Percentiles rank a stretch among this genome's conserved stretches.
Conservation (phyloP, 1,284 basidiomycete genomes). For the Ceratobasidium sp. region DNA sequence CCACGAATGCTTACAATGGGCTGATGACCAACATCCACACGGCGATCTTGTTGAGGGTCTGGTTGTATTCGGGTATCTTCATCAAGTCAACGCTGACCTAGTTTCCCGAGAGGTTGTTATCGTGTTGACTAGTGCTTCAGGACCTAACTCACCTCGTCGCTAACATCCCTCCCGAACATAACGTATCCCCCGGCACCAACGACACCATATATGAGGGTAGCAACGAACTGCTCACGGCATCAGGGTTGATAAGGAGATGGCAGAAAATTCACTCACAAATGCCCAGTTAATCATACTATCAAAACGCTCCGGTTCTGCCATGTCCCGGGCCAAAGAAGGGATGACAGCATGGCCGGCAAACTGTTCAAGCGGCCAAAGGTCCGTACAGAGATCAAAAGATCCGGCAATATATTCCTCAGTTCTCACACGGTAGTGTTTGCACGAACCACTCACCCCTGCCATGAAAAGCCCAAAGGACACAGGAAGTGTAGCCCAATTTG, state of each 20-base stretch:
- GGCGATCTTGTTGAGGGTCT: slow-evolving; percentile 72
- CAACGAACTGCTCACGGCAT: slow-evolving; percentile 60
- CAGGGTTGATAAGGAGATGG: not conserved
- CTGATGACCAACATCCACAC: slow-evolving; percentile 91
- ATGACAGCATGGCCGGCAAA: slow-evolving; percentile 94
- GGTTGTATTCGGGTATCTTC: slow-evolving; percentile 74
- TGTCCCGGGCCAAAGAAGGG: slow-evolving; percentile 87
- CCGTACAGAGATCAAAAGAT: slow-evolving; percentile 3
- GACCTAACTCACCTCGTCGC: slow-evolving; percentile 71
- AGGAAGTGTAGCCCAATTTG: slow-evolving; percentile 60
- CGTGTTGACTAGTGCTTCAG: not conserved
- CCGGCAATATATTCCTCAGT: too few species aligned
- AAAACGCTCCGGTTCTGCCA: slow-evolving; percentile 82
- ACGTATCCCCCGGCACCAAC: slow-evolving; percentile 87
- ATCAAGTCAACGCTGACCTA: slow-evolving; percentile 88
- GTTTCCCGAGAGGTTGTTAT: not conserved
- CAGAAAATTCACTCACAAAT: slow-evolving; percentile 60
- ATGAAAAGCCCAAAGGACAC: slow-evolving; percentile 86
- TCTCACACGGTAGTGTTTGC: not conserved
- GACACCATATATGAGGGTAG: slow-evolving; percentile 76
- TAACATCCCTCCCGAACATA: slow-evolving; percentile 86
- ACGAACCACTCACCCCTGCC: slow-evolving; percentile 74
- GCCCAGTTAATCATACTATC: slow-evolving; percentile 83
- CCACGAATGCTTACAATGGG: slow-evolving; percentile 64
- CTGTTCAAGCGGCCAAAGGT: slow-evolving; percentile 50